Evolutionary conservation across 208 protist genomes (phyloP), one percentile per base, ranked within the genome.

Genomic region (Borovskyia barvae): DNA sequence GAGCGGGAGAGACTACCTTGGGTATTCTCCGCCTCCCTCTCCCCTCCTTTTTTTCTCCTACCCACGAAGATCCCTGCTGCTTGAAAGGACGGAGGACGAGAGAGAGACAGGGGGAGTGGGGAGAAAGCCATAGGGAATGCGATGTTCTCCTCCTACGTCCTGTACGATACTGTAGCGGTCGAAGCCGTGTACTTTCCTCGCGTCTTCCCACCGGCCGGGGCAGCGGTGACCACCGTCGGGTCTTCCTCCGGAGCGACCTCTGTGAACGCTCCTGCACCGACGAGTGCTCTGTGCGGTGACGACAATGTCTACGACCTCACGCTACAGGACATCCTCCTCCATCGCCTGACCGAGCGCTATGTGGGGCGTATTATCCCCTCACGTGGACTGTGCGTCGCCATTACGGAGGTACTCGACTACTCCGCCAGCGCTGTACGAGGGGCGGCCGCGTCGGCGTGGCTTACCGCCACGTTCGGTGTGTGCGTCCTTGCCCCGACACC

Each of bases 311-410:
- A 86, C 43, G 54, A 47, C 26, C 42, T 58, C 14, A 75, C 72
- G 11, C 53, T 87, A 33, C 58, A 51, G 1, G 84, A 89, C 24
- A 72, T 82, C 39, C 47, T 94, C 11, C 54, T 84, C 46, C 84
- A 92, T 47, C 72, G 87, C 28, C 56, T 94, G 7, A 94, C 84
- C 2, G 84, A 94, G 67, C 77, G 78, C 35, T 94, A 94, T 59
- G 82, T 90, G 1, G 84, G 82, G n/a, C 82, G 77, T 39, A 68
- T 94, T 36, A 55, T 92, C 4, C 81, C 81, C 2, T 51, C 53
- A 5, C 62, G 64, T 8, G 87, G 87, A 2, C 68, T 94, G 1
- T 90, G 81, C 48, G 75, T 94, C 0, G 87, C 84, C 11, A 72
- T 94, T 15, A 69, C 69, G 11, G 73, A 80, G 0, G 60, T 94